Evolutionary conservation across 805 yeast genomes (phyloP), one percentile per base, ranked within the genome.

Genomic region (Nakazawaea pomicola): DNA sequence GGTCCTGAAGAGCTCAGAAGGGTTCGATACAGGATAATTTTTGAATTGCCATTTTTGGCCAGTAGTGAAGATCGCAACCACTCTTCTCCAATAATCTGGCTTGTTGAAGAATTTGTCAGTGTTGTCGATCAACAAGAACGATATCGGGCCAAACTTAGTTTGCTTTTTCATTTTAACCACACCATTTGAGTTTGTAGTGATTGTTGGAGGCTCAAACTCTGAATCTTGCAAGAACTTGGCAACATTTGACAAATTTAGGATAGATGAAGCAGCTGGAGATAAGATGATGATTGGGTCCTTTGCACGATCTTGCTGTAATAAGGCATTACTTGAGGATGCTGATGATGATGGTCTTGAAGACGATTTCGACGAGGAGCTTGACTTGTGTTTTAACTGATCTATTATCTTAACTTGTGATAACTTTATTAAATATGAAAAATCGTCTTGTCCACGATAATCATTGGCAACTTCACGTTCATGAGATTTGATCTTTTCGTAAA

Each of bases 1-100:
- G 50, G 77, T 80, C 54, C 83, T 93, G 61, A 93, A 93, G 48
- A 93, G 68, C 33, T 68, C 68, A 45, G 83, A 78, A 2, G 99
- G 96, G 41, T 81, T 78, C 29, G 78, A 71, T 78, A 89, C 83
- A 57, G 83, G 84, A 62, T 91, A 93, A 53, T 80, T 77, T 55
- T 85, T 78, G 64, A 93, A 87, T 64, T 93, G 99, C 99, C 99
- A 93, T 41, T 81, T 71, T 65, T 93, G 99, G 10, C 99, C 99
- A 9, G 97, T 91, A 14, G 96, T 91, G 65, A 93, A 83, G 29
- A 93, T 85, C 0, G 95, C 97, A 36, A 91, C 86, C 1, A 93
- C 97, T 45, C 99, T 75, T 56, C 88, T 95, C 99, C 99, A 93
- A 63, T 93, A 88, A 59, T 93, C 98, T 3, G 96, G 95, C 58